Conservation (phyloP, 768 basidiomycete genomes). For the Lactarius akahatsu region DNA sequence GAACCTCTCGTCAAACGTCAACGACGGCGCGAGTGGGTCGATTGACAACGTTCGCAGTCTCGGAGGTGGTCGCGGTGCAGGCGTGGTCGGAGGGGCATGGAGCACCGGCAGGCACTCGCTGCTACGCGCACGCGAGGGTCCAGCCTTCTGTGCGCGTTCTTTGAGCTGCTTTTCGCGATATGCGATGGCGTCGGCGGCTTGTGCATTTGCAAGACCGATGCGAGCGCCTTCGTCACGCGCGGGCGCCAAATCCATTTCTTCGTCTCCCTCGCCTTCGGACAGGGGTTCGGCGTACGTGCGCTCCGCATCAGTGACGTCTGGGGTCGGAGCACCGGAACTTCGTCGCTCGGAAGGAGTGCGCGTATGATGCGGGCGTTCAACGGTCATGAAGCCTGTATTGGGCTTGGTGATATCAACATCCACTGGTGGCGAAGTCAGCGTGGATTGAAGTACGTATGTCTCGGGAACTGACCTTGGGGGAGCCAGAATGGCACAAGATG, state of each 20-base stretch:
- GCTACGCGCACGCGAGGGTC: conserved; percentile 32
- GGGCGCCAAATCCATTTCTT: conserved; percentile 61
- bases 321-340: conserved; percentile 44
- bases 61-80: conserved; percentile 24
- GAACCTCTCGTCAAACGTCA: conserved; percentile 80
- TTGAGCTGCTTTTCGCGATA: conserved; percentile 81
- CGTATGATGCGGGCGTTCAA: conserved; percentile 69
- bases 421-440: conserved; percentile 50
- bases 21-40: conserved; percentile 81
- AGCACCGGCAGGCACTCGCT: conserved; percentile 44
- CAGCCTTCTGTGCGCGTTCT: conserved; percentile 35
- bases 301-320: conserved; percentile 40
- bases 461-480: conserved; percentile 69
- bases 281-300: conserved; percentile 78
- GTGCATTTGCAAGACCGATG: conserved; percentile 68
- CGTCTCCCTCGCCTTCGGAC: conserved; percentile 94
- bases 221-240: conserved; percentile 81
- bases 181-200: conserved; percentile 82
- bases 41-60: conserved; percentile 53
- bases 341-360: conserved; percentile 32
- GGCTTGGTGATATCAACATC: conserved; percentile 95
- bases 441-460: background rate
- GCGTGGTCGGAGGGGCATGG: conserved; percentile 32
- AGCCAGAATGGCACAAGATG: conserved; percentile 99
- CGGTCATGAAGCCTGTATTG: conserved; percentile 62